phyloP scores from a whole-genome alignment of 306 rosid species.

The Citrullus mucosospermus region DNA sequence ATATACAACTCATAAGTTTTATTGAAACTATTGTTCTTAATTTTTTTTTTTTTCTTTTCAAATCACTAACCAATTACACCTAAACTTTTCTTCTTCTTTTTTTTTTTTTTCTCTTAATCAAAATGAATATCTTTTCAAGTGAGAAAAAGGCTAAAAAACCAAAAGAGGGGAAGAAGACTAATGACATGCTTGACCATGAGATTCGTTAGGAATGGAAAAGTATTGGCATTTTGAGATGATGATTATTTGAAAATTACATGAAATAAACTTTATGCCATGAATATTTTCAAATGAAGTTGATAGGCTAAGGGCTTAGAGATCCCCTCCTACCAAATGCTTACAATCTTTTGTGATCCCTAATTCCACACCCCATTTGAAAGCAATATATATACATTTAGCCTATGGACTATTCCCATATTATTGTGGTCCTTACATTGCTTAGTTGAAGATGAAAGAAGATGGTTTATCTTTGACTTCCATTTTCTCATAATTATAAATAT shows the following conservation, averaged over 20 bases:
- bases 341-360: background rate
- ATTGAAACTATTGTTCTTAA: too few species aligned
- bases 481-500: background rate
- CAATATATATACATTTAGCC: background rate
- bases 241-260: background rate
- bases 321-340: background rate
- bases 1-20: too few species aligned
- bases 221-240: background rate
- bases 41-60: too few species aligned
- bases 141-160: too few species aligned
- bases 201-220: background rate
- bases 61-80: too few species aligned
- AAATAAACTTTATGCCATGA: background rate
- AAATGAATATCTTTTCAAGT: too few species aligned
- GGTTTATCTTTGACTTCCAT: background rate
- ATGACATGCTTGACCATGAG: background rate
- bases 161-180: too few species aligned
- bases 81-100: too few species aligned
- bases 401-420: background rate
- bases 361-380: background rate
- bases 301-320: background rate
- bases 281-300: background rate
- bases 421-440: background rate
- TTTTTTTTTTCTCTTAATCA: too few species aligned
- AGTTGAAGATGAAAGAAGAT: background rate